These are phyloP conservation scores for Aspergillus saccharolyticus DNA, from an alignment of 495 filamentous ascomycete species.

Conservation along the genomic window DNA sequence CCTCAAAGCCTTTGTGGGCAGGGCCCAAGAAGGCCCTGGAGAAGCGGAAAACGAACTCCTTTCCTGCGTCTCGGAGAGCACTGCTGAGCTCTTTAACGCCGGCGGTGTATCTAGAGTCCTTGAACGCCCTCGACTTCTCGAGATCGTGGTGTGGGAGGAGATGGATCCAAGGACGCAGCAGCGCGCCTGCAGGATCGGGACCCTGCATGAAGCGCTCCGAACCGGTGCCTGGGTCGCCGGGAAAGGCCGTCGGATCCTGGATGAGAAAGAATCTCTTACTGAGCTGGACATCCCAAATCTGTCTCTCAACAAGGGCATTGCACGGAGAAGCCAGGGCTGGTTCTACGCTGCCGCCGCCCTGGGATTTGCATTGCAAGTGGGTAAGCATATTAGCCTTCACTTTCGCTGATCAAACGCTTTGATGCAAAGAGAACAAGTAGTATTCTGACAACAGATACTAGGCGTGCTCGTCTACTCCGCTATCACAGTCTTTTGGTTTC, in stretches of 20 bases:
- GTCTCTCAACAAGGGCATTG: constrained; percentile 45
- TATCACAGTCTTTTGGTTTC: constrained; percentile 31
- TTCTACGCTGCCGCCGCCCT: constrained; percentile 31
- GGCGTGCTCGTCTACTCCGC: constrained; percentile 31
- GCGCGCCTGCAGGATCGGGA: constrained; percentile 21
- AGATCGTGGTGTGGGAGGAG: constrained; percentile 36
- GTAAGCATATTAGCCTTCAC: constrained; percentile 15
- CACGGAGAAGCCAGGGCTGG: constrained; percentile 25
- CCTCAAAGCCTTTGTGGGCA: constrained; percentile 48
- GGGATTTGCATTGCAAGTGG: constrained; percentile 28
- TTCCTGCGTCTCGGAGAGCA: constrained; percentile 39
- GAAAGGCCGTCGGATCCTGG: constrained; percentile 4
- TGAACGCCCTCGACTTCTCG: constrained; percentile 37
- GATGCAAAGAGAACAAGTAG: too few species aligned
- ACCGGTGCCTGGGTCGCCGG: constrained; percentile 23
- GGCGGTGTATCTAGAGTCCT: constrained; percentile 38
- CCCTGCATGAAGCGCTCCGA: constrained; percentile 25
- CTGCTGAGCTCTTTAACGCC: constrained; percentile 41
- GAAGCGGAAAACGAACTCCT: constrained; percentile 38
- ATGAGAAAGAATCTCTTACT: constrained; percentile 17
- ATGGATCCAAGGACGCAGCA: constrained; percentile 14
- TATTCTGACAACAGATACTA: not conserved
- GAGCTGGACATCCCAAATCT: constrained; percentile 42
- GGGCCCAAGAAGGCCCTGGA: constrained; percentile 40
- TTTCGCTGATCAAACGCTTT: not conserved